Evolutionary conservation across 371 early-diverging fungal species (phyloP).

Genomic region (Mucor irregularis): DNA sequence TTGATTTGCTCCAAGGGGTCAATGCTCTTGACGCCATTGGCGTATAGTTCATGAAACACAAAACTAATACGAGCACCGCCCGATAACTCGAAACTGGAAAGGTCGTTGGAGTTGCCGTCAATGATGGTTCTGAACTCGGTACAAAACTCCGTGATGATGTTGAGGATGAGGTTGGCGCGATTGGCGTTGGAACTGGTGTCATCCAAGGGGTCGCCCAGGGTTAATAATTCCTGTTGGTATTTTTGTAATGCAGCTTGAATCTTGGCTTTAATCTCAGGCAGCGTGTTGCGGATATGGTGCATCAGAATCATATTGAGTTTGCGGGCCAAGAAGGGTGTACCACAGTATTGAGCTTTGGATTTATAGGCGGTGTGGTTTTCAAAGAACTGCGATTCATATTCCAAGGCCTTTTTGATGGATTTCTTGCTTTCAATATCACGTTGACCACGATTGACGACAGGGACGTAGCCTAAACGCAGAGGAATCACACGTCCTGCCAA

Average conservation of each 20-base stretch:
- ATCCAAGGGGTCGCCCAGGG: conserved; percentile 89
- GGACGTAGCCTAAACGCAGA: conserved; percentile 90
- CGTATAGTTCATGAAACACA: conserved; percentile 97
- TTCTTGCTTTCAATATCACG: conserved; percentile 93
- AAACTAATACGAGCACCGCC: conserved; percentile 98
- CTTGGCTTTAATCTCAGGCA: conserved; percentile 97
- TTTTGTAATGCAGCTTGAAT: conserved; percentile 83
- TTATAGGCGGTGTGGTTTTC: conserved; percentile 92
- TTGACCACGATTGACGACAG: conserved; percentile 97
- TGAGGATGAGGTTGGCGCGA: conserved; percentile 82
- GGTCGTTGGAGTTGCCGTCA: conserved; percentile 92
- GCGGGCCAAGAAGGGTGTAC: conserved; percentile 95
- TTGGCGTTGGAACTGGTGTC: conserved; percentile 66
- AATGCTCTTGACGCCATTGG: conserved; percentile 86
- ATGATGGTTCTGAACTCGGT: conserved; percentile 92
- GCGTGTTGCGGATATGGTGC: conserved; percentile 94
- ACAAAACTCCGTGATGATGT: conserved; percentile 96
- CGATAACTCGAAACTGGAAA: conserved; percentile 90
- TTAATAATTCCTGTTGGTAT: conserved; percentile 80
- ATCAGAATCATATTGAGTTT: conserved; percentile 96
- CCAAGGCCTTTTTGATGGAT: conserved; percentile 83
- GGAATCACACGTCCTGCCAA: conserved; percentile 97
- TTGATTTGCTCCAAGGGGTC: conserved; percentile 97
- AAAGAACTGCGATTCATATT: conserved; percentile 90
- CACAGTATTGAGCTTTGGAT: conserved; percentile 97